Conservation (phyloP, 2,329 filamentous ascomycete genomes). For the Diaporthe sp. region DNA sequence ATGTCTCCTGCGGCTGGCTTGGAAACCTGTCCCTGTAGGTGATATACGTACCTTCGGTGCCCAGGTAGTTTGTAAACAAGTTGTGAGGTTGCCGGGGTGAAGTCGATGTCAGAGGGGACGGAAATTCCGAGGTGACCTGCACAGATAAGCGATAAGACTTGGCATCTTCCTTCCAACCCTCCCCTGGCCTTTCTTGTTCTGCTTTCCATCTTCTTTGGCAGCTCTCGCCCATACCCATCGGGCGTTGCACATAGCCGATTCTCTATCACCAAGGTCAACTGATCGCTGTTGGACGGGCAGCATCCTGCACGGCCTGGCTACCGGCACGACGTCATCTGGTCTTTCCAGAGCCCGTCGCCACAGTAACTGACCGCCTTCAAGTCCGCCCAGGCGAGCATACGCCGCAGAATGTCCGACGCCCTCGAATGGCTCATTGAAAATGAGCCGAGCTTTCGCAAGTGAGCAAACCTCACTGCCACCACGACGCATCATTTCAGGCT, state of each 20-base stretch:
- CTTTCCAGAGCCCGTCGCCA: conserved; percentile 19
- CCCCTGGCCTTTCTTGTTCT: background rate
- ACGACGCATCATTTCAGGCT: background rate
- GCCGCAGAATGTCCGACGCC: conserved; percentile 33
- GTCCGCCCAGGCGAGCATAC: conserved; percentile 35
- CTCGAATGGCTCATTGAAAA: conserved; percentile 44
- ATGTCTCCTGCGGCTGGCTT: no score
- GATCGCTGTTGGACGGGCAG: background rate
- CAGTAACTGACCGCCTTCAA: conserved; percentile 60
- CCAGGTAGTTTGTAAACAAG: background rate
- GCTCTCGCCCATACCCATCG: background rate
- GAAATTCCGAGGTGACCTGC: background rate
- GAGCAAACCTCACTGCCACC: background rate
- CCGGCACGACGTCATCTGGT: conserved; percentile 33
- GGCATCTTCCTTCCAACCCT: background rate
- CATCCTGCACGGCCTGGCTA: background rate
- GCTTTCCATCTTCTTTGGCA: background rate
- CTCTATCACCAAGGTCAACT: background rate
- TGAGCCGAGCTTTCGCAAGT: conserved; percentile 45
- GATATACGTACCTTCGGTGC: background rate
- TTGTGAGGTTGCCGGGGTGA: background rate
- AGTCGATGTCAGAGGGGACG: background rate
- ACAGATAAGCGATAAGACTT: conserved; percentile 19
- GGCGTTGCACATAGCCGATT: background rate
- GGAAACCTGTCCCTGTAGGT: background rate